Percentiles rank a stretch among this genome's conserved stretches.
Evolutionary conservation across 2,329 filamentous ascomycete species (phyloP).

Genomic region (Colletotrichum euphorbiae): DNA sequence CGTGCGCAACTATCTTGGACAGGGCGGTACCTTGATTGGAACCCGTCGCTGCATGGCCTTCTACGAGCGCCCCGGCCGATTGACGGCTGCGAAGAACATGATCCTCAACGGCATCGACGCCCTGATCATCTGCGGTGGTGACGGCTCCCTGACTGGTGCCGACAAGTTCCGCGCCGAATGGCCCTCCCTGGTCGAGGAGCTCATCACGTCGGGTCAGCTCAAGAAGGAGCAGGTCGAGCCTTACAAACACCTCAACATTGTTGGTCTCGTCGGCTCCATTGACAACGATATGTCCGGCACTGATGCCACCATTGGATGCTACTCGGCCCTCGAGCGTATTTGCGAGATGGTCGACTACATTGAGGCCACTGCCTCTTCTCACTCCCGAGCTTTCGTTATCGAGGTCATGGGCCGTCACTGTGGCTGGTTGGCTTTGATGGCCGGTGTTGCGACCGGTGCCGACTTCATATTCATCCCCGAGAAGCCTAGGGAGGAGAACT

Average conservation of each 20-base stretch:
- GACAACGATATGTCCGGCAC: conserved; percentile 98
- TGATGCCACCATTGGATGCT: conserved; percentile 96
- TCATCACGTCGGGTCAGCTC: conserved; percentile 80
- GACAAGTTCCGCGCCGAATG: conserved; percentile 94
- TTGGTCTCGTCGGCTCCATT: conserved; percentile 95
- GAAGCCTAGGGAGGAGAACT: conserved; percentile 86
- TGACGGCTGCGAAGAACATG: conserved; percentile 93
- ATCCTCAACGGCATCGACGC: conserved; percentile 93
- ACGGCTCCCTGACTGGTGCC: conserved; percentile 94
- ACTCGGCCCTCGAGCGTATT: conserved; percentile 91
- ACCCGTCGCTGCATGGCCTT: conserved; percentile 94
- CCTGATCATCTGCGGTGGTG: conserved; percentile 95
- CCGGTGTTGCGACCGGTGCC: conserved; percentile 92
- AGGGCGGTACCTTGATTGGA: conserved; percentile 95
- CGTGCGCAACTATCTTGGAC: conserved; percentile 92
- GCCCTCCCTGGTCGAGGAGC: conserved; percentile 87
- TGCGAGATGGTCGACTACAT: conserved; percentile 98
- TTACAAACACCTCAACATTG: conserved; percentile 92
- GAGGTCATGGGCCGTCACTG: conserved; percentile 99
- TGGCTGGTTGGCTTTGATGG: conserved; percentile 96
- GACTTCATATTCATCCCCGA: conserved; percentile 98
- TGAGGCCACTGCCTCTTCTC: conserved; percentile 92
- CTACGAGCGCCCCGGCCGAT: conserved; percentile 85
- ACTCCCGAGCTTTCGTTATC: conserved; percentile 96
- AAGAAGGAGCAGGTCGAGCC: conserved; percentile 77